These are phyloP conservation scores for Kwoniella mangroviensis DNA, from an alignment of 768 basidiomycete species.

Conservation along the genomic window DNA sequence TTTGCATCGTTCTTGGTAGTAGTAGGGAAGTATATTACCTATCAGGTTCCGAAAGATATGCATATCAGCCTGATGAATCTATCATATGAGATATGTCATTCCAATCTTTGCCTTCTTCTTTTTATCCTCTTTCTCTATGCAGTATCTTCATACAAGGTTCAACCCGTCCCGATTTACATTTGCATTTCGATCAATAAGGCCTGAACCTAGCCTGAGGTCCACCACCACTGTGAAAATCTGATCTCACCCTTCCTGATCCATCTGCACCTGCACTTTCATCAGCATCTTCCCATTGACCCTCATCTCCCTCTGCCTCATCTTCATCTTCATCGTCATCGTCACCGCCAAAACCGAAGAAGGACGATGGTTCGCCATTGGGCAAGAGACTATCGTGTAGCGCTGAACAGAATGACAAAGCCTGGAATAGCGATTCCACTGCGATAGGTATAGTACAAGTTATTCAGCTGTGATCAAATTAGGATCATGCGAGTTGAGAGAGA, in stretches of 20 bases:
- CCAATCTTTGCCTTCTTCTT: not conserved
- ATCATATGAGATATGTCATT: slow-evolving; percentile 1
- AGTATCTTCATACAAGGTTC: not conserved
- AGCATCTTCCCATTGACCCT: slow-evolving; percentile 34
- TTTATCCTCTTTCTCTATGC: not conserved
- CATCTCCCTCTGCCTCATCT: slow-evolving; percentile 30
- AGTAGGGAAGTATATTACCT: slow-evolving; percentile 3
- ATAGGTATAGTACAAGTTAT: not conserved
- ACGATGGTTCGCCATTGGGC: slow-evolving; percentile 43
- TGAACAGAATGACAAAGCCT: slow-evolving; percentile 47
- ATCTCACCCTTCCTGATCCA: slow-evolving; percentile 49
- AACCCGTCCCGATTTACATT: not conserved
- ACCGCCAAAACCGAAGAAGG: slow-evolving; percentile 40
- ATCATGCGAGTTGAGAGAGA: not conserved
- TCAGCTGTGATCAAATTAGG: not conserved
- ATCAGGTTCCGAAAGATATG: not conserved
- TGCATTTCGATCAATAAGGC: slow-evolving; percentile 33
- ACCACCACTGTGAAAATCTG: slow-evolving; percentile 52
- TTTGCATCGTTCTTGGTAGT: not conserved
- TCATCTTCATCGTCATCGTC: slow-evolving; percentile 35
- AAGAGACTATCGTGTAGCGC: slow-evolving; percentile 44
- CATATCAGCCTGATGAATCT: slow-evolving; percentile 14
- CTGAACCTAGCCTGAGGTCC: slow-evolving; percentile 51
- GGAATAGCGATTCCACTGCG: slow-evolving; percentile 49
- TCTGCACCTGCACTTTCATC: slow-evolving; percentile 25